Base-by-base conservation (phyloP, 1,284 basidiomycete genomes). In the Melampsora larici-populina region DNA sequence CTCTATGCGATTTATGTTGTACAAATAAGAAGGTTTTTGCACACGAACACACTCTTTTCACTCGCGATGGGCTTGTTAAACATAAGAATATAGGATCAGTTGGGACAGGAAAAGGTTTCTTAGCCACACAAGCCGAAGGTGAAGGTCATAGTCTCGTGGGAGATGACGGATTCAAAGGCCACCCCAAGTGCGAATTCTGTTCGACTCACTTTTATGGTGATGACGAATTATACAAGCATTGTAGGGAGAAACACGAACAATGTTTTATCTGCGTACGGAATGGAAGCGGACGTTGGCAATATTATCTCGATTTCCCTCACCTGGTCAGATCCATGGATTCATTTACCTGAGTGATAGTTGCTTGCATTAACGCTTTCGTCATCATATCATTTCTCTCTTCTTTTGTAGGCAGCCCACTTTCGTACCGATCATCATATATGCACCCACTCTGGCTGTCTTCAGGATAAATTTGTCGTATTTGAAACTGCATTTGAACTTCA, bases 401-500 rank as follows among this genome's bases (percentile, higher is more conserved):
- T 68, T 60, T 49, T 60, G 33, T 29, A 78, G 60, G 76, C 78
- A 51, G 78, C 69, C 63, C 79, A 79, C 74, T 84, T 82, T 81
- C 85, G 85, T 72, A 81, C 84, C 48, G 84, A 84, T 36, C 96
- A 99, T 84, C 89, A 88, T 83, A 89, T 92, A 2, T 99, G 96
- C 83, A 87, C 85, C 4, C 89, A 93, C 77, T 81, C 89, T 0
- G 83, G 87, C 46, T 99, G 96, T 83, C 88, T 91, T 51, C 90
- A 90, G 21, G 90, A 90, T 81, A 97, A 97, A 85, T 99, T 98
- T 81, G 91, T 98, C 70, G 96, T 99, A 18, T 99, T 98, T 84
- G 89, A 89, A 68, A 90, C 90, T 26, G 87, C 89, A 49, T 86
- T 99, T 46, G 97, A 98, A 82, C 89, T 97, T 67, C 90, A 96